Evolutionary conservation across 345 rosid species (phyloP).

Genomic region (Eucalyptus melliodora): DNA sequence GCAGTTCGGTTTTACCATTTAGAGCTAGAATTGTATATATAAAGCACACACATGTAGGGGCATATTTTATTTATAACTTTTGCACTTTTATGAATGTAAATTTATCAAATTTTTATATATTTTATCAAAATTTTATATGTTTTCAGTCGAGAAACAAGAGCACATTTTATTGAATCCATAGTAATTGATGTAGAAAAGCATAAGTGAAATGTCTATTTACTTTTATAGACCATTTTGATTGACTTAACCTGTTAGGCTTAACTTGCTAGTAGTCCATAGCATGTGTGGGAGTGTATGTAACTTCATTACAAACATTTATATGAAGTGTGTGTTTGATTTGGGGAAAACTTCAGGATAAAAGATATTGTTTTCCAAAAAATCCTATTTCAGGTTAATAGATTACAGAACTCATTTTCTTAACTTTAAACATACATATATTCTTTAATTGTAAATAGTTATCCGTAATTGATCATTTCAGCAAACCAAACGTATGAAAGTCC

Average conservation of each 20-base stretch:
- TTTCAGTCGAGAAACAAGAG: background rate
- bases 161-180: background rate
- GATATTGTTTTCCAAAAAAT: background rate
- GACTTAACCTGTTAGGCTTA: background rate
- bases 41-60: too few relatives aligned
- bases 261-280: background rate
- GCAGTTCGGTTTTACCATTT: background rate
- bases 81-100: background rate
- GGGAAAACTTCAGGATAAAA: background rate
- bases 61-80: background rate
- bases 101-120: too few relatives aligned
- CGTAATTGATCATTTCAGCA: too few relatives aligned
- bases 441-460: too few relatives aligned
- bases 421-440: background rate
- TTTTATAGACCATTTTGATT: background rate
- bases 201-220: background rate
- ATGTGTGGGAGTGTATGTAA: background rate
- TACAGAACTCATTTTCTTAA: too few relatives aligned
- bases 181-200: background rate
- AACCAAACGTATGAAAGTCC: background rate
- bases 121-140: background rate
- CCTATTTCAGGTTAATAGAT: too few relatives aligned
- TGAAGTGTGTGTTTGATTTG: rapidly evolving
- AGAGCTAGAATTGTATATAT: background rate
- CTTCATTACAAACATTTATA: background rate